These are phyloP conservation scores for Schrenkiella parvula DNA, from an alignment of 345 rosid species.

Conservation along the genomic window DNA sequence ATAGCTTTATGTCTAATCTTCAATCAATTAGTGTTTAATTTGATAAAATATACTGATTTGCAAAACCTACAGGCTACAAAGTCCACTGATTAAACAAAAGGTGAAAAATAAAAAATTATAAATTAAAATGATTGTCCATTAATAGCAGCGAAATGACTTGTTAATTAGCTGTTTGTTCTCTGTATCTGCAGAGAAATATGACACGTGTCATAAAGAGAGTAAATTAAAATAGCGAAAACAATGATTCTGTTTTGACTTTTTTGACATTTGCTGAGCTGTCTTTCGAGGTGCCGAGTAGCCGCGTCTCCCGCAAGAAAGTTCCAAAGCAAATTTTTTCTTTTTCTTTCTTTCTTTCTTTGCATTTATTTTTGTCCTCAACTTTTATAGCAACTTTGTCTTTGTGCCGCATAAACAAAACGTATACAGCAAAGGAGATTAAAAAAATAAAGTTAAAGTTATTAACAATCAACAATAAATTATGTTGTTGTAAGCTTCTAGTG, in stretches of 20 bases:
- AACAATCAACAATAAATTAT: too few species aligned
- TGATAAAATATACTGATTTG: neutral
- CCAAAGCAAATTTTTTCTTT: neutral
- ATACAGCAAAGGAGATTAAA: neutral
- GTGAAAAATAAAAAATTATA: neutral
- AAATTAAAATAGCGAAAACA: neutral
- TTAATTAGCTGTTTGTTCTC: constrained; percentile 10
- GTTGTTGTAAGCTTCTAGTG: too few species aligned
- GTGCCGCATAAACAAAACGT: neutral
- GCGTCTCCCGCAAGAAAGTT: constrained; percentile 25
- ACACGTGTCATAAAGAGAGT: constrained; percentile 15
- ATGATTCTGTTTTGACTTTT: constrained; percentile 24
- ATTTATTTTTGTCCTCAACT: neutral
- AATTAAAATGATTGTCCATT: constrained; percentile 4
- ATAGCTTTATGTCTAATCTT: neutral
- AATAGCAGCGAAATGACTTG: neutral
- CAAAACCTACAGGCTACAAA: neutral
- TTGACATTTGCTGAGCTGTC: constrained; percentile 22
- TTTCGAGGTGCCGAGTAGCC: constrained; percentile 28
- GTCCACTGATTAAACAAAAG: neutral
- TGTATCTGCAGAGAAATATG: neutral
- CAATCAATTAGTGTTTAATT: neutral
- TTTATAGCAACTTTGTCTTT: neutral
- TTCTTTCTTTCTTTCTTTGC: neutral
- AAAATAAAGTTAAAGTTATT: neutral